Base-by-base conservation (phyloP, 352 stramenopile genomes). In the Globisporangium parvum region DNA sequence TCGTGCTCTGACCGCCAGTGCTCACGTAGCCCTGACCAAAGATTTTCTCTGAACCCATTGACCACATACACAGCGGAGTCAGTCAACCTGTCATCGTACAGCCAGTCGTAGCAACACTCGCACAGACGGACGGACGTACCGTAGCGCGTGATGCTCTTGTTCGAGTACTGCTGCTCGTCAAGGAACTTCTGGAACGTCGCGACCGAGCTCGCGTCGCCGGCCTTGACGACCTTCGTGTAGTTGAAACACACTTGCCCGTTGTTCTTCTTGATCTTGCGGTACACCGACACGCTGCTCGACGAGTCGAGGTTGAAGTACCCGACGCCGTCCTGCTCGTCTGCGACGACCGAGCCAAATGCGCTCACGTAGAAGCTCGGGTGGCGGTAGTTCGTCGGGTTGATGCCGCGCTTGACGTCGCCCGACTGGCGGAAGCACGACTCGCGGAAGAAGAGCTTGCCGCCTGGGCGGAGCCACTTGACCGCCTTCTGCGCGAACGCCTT, bases 241-340 rank as follows among this genome's bases (percentile, higher is more conserved):
- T 64, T 70, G 53, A 89, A 91, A 63, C 73, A 88, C 15, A 91
- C 69, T 50, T 91, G 81, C 21, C 81, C 81, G 53, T 88, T 88
- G 75, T 89, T 91, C 55, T 88, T 85, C 75, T 91, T 91, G 57
- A 87, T 55, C 47, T 80, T 83, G 57, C 78, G 76, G 62, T 88
- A 88, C 8, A 84, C 75, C 1, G 66, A 59, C 49, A 92, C 66
- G 49, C 68, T 83, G 20, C 78, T 84, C 0, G 74, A 87, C 0
- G 75, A 86, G 54, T 90, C 77, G n/a, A 92, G 62, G 35, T 78
- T 70, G 37, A 91, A 63, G 37, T 74, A 85, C 21, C 75, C 78
- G 14, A 83, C 57, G 10, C 59, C 53, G 44, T 54, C 65, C 28
- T 70, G 45, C 45, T 86, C 78, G n/a, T 77, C 70, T 0, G 70